These are phyloP conservation scores for Strigomonas oncopelti DNA, from an alignment of 208 protist genomes.

Conservation along the genomic window DNA sequence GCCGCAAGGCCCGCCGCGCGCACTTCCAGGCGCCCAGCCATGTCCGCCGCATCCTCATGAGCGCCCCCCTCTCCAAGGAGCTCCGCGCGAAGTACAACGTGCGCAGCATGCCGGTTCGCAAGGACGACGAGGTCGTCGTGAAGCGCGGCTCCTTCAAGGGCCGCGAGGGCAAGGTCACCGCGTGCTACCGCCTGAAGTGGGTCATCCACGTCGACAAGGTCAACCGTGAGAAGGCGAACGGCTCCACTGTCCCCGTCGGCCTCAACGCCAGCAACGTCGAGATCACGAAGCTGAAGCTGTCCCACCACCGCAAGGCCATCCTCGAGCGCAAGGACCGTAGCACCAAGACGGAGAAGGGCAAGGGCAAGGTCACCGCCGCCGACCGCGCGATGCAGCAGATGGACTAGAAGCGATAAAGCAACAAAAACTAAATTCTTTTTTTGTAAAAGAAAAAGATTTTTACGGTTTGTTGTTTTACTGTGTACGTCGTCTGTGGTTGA, in stretches of 20 bases:
- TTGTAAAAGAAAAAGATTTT: background rate
- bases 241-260: slow-evolving; percentile 90
- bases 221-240: slow-evolving; percentile 96
- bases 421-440: background rate
- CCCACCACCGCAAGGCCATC: slow-evolving; percentile 97
- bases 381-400: slow-evolving; percentile 92
- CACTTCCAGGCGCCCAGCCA: slow-evolving; percentile 98
- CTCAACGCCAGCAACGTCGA: slow-evolving; percentile 99
- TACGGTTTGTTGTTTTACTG: background rate
- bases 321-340: slow-evolving; percentile 93
- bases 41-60: slow-evolving; percentile 97
- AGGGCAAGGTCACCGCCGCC: slow-evolving; percentile 87
- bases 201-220: slow-evolving; percentile 99
- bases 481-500: no score
- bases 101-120: slow-evolving; percentile 98
- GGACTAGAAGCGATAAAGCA: slow-evolving; percentile 49
- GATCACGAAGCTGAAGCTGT: slow-evolving; percentile 99
- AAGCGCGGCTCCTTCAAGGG: slow-evolving; percentile 96
- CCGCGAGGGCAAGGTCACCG: slow-evolving; percentile 95
- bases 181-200: slow-evolving; percentile 98
- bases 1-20: slow-evolving; percentile 98
- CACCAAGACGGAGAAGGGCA: slow-evolving; percentile 87
- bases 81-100: slow-evolving; percentile 98
- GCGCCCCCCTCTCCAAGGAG: slow-evolving; percentile 97
- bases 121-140: slow-evolving; percentile 98